Base-by-base conservation (phyloP, 352 stramenopile species). In the Globisporangium ultimum region DNA sequence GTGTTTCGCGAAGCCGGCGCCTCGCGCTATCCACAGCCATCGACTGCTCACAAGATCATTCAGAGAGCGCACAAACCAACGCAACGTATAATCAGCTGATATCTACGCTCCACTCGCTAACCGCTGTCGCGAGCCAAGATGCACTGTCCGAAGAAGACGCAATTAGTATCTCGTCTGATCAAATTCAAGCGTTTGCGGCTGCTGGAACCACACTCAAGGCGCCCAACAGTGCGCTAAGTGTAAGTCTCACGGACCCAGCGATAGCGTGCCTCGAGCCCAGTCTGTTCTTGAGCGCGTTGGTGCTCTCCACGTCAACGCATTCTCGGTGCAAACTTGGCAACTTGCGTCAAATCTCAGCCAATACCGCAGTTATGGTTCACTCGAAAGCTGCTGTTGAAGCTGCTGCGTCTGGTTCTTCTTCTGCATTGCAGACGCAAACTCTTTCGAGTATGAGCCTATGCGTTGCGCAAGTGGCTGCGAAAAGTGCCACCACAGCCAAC, bases 211-310 rank as follows among this genome's bases (percentile, higher is more conserved):
- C 24, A 22, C 58, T 74, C 46, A 48, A 59, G 0, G 8, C 38
- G 10, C n/a, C 51, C 5, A 53, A 3, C 3, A 15, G 4, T 12
- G 38, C 20, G 7, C 42, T 90, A n/a, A 51, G 55, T 0, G 70
- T 90, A 18, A 68, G 60, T 32, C 74, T 92, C 21, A 89, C 80
- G 8, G 54, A 66, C 5, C 58, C 62, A 9, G 64, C 79, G 3
- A 28, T 78, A 2, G 61, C 56, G 13, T 93, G 80, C 63, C 61
- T 93, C 0, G 65, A 69, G 15, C 28, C 68, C 0, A 53, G 79
- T 38, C 55, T 89, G 8, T 88, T 80, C 57, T 13, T 89, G 17
- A 81, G 74, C 36, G 70, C 64, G 3, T 74, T 93, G 14, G 63
- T 76, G 43, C 49, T 89, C 20, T 28, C 21, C 1, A 62, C 48